A percentile compares a stretch with the other conserved stretches of the same genome.
These are phyloP conservation scores for Cladosporium sp. DNA, from an alignment of 2,329 filamentous ascomycete species.

Conservation along the genomic window DNA sequence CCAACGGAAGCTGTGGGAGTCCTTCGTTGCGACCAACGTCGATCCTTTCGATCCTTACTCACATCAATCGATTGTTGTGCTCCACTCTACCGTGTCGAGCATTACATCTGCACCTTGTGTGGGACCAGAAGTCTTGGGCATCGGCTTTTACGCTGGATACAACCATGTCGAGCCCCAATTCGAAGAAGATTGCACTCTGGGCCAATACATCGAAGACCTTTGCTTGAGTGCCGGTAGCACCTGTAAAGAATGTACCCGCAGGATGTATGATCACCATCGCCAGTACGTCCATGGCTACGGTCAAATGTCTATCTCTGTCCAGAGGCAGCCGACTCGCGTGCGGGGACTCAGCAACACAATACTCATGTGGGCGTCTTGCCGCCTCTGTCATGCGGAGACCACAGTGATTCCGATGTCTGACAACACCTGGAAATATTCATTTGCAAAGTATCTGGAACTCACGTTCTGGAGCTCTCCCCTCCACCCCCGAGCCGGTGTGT, in stretches of 20 bases:
- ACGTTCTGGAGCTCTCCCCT: constrained; percentile 92
- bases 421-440: constrained; percentile 96
- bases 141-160: constrained; percentile 87
- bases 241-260: constrained; percentile 82
- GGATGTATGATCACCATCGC: constrained; percentile 88
- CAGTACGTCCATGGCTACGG: constrained; percentile 97
- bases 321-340: constrained; percentile 69
- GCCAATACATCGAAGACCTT: constrained; percentile 91
- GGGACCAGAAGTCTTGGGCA: constrained; percentile 84
- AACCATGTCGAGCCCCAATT: constrained; percentile 71
- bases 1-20: constrained; percentile 94
- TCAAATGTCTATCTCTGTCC: constrained; percentile 86
- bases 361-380: constrained; percentile 97
- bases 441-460: constrained; percentile 96
- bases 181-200: constrained; percentile 83
- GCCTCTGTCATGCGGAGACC: constrained; percentile 86
- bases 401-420: constrained; percentile 89
- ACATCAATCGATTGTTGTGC: constrained; percentile 92
- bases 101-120: constrained; percentile 90
- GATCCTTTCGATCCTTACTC: constrained; percentile 93
- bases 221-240: constrained; percentile 74
- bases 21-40: constrained; percentile 83
- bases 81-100: constrained; percentile 93
- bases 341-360: constrained; percentile 72
- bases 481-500: constrained; percentile 72